Evolutionary conservation across 257 asterid species (phyloP).

Genomic region (Nyctanthes arbortristis): DNA sequence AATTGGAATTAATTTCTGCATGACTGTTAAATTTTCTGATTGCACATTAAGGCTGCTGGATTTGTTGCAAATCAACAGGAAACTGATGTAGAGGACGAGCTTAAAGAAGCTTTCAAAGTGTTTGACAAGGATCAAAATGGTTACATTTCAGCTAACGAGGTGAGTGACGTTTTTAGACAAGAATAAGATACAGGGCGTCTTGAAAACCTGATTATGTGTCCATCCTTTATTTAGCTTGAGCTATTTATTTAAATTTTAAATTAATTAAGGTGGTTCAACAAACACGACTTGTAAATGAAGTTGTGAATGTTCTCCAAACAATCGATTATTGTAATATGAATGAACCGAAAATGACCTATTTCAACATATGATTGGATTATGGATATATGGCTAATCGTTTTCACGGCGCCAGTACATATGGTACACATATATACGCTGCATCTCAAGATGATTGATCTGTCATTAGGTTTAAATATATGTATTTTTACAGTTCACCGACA

Average conservation of each 20-base stretch:
- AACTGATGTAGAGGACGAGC: conserved; percentile 45
- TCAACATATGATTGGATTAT: too few species aligned
- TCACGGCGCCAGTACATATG: too few species aligned
- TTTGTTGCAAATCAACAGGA: conserved; percentile 24
- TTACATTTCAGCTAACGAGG: conserved; percentile 46
- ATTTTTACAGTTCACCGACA: conserved; percentile 27
- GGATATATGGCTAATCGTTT: too few species aligned
- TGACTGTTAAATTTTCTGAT: background rate
- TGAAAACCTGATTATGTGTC: too few species aligned
- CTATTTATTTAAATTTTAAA: too few species aligned
- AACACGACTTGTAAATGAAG: background rate
- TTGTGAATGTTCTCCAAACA: background rate
- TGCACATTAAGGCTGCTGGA: background rate
- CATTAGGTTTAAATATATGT: conserved; percentile 16
- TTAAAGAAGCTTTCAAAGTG: conserved; percentile 52
- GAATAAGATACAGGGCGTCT: too few species aligned
- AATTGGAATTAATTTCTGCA: background rate
- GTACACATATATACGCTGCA: too few species aligned
- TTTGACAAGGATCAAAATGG: conserved; percentile 55
- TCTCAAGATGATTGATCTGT: conserved; percentile 36
- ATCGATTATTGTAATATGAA: too few species aligned
- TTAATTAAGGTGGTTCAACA: background rate
- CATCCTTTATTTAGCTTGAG: too few species aligned
- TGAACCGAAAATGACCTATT: background rate
- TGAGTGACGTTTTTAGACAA: background rate